A percentile compares a stretch with the other conserved stretches of the same genome.
phyloP scores from a whole-genome alignment of 345 rosid species.

The Populus pruinosa region DNA sequence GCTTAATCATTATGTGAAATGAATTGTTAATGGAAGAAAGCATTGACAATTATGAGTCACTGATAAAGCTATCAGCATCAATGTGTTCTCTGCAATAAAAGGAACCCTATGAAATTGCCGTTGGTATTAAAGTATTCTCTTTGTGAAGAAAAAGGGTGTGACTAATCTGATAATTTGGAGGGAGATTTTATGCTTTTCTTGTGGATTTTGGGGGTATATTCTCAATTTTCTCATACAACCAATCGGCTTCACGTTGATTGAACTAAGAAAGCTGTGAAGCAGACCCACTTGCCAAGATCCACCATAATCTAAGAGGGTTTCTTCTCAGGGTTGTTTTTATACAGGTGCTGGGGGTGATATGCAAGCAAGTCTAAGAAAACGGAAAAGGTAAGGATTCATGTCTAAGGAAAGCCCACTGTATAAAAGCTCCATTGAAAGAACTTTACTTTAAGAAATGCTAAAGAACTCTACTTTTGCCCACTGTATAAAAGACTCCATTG shows the following conservation, averaged over 20 bases:
- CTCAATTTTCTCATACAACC: background rate
- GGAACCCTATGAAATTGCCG: background rate
- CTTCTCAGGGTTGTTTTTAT: background rate
- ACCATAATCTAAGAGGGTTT: background rate
- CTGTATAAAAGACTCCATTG: slow-evolving; percentile 4
- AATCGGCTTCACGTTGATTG: background rate
- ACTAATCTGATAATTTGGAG: background rate
- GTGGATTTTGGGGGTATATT: slow-evolving; percentile 14
- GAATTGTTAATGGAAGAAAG: background rate
- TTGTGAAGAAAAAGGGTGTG: background rate
- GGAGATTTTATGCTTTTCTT: slow-evolving; percentile 11
- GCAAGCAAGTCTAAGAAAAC: slow-evolving; percentile 1
- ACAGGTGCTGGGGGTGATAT: background rate
- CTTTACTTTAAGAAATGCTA: slow-evolving; percentile 17
- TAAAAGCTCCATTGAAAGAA: too few species aligned
- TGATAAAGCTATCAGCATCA: background rate
- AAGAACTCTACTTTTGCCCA: slow-evolving; percentile 4
- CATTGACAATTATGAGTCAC: background rate
- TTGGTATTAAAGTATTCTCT: background rate
- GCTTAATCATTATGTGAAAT: background rate
- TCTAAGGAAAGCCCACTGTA: slow-evolving; percentile 8
- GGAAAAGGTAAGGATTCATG: background rate
- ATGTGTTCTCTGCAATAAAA: background rate
- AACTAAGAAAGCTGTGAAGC: background rate
- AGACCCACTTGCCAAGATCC: too few species aligned